A percentile compares a stretch with the other conserved stretches of the same genome.
phyloP scores from a whole-genome alignment of 2,329 filamentous ascomycete genomes.

The Fusarium stilboides region DNA sequence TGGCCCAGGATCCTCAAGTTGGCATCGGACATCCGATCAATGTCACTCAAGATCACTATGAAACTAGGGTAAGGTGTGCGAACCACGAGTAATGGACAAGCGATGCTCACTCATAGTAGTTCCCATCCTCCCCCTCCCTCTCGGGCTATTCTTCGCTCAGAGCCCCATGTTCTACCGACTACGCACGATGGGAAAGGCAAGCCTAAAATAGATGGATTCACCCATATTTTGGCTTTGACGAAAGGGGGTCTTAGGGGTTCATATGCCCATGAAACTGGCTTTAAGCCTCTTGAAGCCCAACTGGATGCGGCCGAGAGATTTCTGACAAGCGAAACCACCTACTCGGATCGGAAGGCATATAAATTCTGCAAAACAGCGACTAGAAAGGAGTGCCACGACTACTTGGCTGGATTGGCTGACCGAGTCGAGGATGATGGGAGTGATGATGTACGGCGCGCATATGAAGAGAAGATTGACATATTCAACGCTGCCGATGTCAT shows the following conservation, averaged over 20 bases:
- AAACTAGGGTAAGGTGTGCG: slow-evolving; percentile 35
- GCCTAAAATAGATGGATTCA: slow-evolving; percentile 12
- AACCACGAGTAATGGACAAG: neutral
- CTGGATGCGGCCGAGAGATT: slow-evolving; percentile 50
- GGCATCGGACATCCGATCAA: slow-evolving; percentile 40
- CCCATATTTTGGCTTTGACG: slow-evolving; percentile 45
- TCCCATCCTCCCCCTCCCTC: slow-evolving; percentile 30
- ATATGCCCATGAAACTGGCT: neutral
- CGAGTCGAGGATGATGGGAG: slow-evolving; percentile 44
- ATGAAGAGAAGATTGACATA: slow-evolving; percentile 57
- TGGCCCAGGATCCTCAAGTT: slow-evolving; percentile 54
- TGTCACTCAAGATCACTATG: slow-evolving; percentile 45
- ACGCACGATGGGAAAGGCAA: slow-evolving; percentile 17
- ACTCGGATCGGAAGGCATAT: slow-evolving; percentile 50
- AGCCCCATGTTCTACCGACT: slow-evolving; percentile 18
- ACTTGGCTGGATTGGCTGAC: slow-evolving; percentile 44
- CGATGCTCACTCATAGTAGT: slow-evolving; percentile 15
- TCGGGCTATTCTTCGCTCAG: slow-evolving; percentile 33
- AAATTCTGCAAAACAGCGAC: slow-evolving; percentile 45
- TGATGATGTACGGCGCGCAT: slow-evolving; percentile 45
- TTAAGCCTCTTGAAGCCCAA: slow-evolving; percentile 41
- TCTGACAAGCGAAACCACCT: slow-evolving; percentile 47
- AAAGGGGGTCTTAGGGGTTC: neutral
- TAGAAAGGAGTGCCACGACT: slow-evolving; percentile 44
- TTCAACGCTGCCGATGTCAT: slow-evolving; percentile 59